A percentile compares a stretch with the other conserved stretches of the same genome.
phyloP scores from a whole-genome alignment of 805 yeast species.

The Sugiyamaella floridensis region DNA sequence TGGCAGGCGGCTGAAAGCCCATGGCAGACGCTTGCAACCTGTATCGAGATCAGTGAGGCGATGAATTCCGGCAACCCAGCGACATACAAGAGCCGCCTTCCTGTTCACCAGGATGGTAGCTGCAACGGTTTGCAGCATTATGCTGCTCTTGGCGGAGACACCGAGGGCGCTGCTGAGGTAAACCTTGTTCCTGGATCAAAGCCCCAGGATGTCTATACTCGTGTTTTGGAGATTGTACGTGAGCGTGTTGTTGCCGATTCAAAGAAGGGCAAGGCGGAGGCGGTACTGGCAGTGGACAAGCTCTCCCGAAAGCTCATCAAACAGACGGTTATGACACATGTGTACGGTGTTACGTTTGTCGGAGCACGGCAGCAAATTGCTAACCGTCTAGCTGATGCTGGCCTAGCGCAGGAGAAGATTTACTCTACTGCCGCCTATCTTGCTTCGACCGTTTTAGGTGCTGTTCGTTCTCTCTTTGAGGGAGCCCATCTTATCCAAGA shows the following conservation, averaged over 20 bases:
- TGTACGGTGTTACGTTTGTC: conserved; percentile 89
- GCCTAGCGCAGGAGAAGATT: conserved; percentile 41
- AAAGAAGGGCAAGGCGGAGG: conserved; percentile 22
- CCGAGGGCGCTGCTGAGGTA: conserved; percentile 58
- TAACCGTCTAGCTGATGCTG: conserved; percentile 60
- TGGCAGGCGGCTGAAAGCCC: conserved; percentile 57
- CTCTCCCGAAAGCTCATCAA: conserved; percentile 84
- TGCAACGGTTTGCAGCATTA: conserved; percentile 65
- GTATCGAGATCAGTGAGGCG: conserved; percentile 49
- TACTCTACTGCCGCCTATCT: conserved; percentile 54
- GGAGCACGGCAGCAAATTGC: conserved; percentile 90
- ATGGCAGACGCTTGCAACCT: conserved; percentile 54
- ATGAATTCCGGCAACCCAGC: conserved; percentile 43
- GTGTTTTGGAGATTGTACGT: conserved; percentile 47
- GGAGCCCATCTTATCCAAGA: conserved; percentile 95
- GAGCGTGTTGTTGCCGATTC: conserved; percentile 43
- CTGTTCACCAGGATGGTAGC: conserved; percentile 63
- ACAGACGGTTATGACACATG: conserved; percentile 97
- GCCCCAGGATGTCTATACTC: conserved; percentile 57
- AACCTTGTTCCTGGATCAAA: conserved; percentile 48
- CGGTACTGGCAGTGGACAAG: conserved; percentile 46
- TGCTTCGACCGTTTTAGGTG: conserved; percentile 69
- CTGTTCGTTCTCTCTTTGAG: conserved; percentile 76
- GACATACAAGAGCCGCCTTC: conserved; percentile 43
- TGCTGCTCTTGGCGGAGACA: conserved; percentile 65